Evolutionary conservation across 2,329 filamentous ascomycete genomes (phyloP).

Genomic region (Phoma sp.): DNA sequence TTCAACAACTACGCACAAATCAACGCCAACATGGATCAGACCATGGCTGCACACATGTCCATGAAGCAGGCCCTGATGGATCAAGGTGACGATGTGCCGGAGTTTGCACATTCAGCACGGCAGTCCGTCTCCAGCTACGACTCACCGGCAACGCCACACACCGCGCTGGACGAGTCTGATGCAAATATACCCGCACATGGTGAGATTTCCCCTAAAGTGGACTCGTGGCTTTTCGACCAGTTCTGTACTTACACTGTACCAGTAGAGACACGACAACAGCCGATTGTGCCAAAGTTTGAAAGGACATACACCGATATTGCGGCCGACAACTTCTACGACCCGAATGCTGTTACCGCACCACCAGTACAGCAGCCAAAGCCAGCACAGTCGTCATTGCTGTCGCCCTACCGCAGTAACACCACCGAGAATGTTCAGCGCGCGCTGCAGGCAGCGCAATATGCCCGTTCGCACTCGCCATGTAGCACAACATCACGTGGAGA

Average conservation of each 20-base stretch:
- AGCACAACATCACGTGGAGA: slow-evolving; percentile 65
- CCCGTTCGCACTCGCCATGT: slow-evolving; percentile 64
- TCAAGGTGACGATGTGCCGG: slow-evolving; percentile 58
- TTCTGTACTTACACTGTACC: slow-evolving; percentile 70
- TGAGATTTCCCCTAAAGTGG: slow-evolving; percentile 55
- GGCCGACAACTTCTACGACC: slow-evolving; percentile 83
- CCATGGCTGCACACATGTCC: slow-evolving; percentile 61
- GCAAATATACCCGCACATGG: slow-evolving; percentile 61
- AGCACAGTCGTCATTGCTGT: slow-evolving; percentile 55
- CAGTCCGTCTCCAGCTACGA: slow-evolving; percentile 67
- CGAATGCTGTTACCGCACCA: slow-evolving; percentile 65
- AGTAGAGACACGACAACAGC: slow-evolving; percentile 58
- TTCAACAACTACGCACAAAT: slow-evolving; percentile 56
- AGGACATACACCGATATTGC: slow-evolving; percentile 87
- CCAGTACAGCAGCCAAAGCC: slow-evolving; percentile 54
- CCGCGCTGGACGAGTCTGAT: slow-evolving; percentile 60
- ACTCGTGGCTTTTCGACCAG: slow-evolving; percentile 61
- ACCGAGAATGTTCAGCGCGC: slow-evolving; percentile 71
- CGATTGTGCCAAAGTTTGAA: slow-evolving; percentile 73
- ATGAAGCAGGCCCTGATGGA: slow-evolving; percentile 66
- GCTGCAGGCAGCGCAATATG: slow-evolving; percentile 78
- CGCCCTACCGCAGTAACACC: slow-evolving; percentile 54
- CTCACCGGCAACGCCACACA: slow-evolving; percentile 67
- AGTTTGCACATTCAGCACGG: slow-evolving; percentile 60
- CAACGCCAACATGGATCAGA: slow-evolving; percentile 51